Base-by-base conservation (phyloP, 148 eudicot genomes). In the Bassia scoparia region DNA sequence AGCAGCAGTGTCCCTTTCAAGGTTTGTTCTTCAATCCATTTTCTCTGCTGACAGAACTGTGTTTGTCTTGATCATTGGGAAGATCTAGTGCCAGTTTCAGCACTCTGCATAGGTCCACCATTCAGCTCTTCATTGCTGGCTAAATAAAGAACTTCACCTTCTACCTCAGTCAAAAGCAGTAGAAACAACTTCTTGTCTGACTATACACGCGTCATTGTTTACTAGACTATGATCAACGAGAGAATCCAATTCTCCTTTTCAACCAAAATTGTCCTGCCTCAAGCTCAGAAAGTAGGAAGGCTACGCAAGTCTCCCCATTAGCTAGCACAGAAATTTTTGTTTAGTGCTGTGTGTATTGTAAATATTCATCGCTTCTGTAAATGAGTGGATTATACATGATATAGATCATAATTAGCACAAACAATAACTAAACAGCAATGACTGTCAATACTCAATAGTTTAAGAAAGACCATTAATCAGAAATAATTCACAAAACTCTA, bases 351-450 rank as follows among this genome's bases (percentile, higher is more conserved):
- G 75, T 44, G 79, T 50, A 74, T 83, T 83, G 86, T 81, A 83
- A 68, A 81, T 49, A 63, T 72, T 50, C 82, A 83, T 33, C 15
- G 86, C 86, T 69, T 80, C 86, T 83, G 86, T 61, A 68, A n/a
- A 59, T 17, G 27, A 63, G 44, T 53, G 15, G 48, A 68, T 2
- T 9, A 27, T 41, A 69, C 52, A 74, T 37, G 17, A 26, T 3
- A 24, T 35, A 7, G 20, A 33, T 46, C 35, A 74, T 29, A 2
- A 41, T 24, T 11, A 55, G 23, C 41, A 29, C 33, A 14, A n/a
- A 30, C 33, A 12, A 29, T 46, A 16, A 14, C 34, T 9, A 14
- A 10, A 65, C 10, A 64, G 15, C 17, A 27, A 15, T 41, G 16
- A 4, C 37, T 2, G 1, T 59, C n/a, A 15, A 27, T 20, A 5